Conservation (phyloP, 768 basidiomycete species). For the Tremella yokohamensis region DNA sequence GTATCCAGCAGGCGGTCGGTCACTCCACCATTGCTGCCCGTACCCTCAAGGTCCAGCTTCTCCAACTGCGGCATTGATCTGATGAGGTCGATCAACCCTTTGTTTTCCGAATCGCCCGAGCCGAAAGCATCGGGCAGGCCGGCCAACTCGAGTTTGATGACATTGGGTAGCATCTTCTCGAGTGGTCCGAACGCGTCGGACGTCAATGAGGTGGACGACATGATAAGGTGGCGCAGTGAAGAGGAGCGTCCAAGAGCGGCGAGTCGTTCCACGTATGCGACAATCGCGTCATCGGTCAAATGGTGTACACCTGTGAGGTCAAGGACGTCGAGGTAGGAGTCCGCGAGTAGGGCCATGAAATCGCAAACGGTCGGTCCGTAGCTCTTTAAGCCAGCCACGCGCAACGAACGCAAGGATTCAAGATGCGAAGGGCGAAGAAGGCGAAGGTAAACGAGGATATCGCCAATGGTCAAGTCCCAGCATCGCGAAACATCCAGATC, state of each 20-base stretch:
- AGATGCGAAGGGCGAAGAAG: conserved; percentile 54
- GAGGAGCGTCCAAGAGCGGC: conserved; percentile 72
- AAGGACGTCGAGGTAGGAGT: conserved; percentile 68
- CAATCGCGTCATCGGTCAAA: conserved; percentile 53
- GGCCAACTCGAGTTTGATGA: conserved; percentile 76
- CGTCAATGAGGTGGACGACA: conserved; percentile 71
- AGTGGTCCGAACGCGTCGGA: conserved; percentile 72
- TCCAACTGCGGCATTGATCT: conserved; percentile 66
- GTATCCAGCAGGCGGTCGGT: conserved; percentile 60
- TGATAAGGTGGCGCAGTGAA: conserved; percentile 65
- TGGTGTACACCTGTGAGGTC: conserved; percentile 72
- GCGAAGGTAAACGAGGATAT: conserved; percentile 37
- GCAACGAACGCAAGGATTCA: conserved; percentile 59
- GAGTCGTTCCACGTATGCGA: conserved; percentile 56
- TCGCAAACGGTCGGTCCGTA: conserved; percentile 55
- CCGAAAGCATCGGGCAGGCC: conserved; percentile 57
- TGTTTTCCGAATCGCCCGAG: conserved; percentile 1
- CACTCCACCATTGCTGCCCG: conserved; percentile 56
- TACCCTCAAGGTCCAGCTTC: conserved; percentile 82
- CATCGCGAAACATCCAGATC: conserved; percentile 72
- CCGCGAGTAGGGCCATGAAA: conserved; percentile 65
- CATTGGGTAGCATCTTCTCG: conserved; percentile 64
- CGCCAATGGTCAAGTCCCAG: conserved; percentile 58
- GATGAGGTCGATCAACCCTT: conserved; percentile 61
- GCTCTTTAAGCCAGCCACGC: conserved; percentile 65